phyloP scores from a whole-genome alignment of 1,284 basidiomycete genomes.

The Amylostereum chailletii region DNA sequence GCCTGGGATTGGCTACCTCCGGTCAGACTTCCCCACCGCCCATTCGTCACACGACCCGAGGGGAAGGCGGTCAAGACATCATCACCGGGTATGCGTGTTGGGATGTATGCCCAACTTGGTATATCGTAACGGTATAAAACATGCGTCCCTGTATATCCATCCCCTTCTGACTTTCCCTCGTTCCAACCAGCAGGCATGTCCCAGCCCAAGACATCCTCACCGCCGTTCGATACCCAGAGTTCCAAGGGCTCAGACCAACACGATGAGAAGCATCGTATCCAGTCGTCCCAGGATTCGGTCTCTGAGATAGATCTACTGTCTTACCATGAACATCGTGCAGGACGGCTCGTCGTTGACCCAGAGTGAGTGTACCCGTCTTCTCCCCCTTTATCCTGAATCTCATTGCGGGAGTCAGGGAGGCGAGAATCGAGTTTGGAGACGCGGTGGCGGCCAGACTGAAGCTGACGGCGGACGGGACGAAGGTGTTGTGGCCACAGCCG shows the following conservation, averaged over 20 bases:
- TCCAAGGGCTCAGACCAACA: conserved; percentile 5
- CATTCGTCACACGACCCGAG: no score
- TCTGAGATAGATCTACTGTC: conserved; percentile 30
- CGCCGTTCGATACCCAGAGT: no score
- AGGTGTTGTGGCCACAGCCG: conserved; percentile 54
- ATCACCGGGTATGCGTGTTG: no score
- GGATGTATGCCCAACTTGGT: no score
- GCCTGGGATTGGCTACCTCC: no score
- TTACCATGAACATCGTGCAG: conserved; percentile 48
- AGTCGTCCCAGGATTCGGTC: background rate
- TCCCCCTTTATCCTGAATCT: background rate
- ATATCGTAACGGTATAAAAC: no score
- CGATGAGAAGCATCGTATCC: conserved; percentile 2
- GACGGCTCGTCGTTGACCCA: conserved; percentile 55
- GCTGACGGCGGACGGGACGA: conserved; percentile 36
- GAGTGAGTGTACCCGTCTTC: conserved; percentile 26
- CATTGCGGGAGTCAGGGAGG: conserved; percentile 33
- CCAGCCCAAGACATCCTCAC: no score
- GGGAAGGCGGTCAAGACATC: no score
- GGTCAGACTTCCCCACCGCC: no score
- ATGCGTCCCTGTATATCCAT: no score
- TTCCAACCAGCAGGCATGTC: no score
- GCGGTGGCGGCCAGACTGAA: conserved; percentile 38
- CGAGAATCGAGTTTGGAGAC: conserved; percentile 43
- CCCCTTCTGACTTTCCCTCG: no score